Evolutionary conservation across 2,329 filamentous ascomycete genomes (phyloP).

Genomic region (Diaporthe longicolla): DNA sequence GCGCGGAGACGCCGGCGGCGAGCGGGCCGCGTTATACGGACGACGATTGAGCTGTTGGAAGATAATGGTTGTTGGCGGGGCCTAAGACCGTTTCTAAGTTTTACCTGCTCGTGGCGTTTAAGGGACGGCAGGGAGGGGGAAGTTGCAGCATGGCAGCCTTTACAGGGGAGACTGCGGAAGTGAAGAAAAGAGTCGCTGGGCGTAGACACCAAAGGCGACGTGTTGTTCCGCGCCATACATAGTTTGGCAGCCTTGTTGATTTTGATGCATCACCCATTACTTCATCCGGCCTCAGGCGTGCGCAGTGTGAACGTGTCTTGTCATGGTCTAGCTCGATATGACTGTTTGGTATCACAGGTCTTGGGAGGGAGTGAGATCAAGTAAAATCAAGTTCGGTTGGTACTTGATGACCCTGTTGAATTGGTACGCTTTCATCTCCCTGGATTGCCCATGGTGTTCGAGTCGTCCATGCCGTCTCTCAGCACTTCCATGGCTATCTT

Average conservation of each 20-base stretch:
- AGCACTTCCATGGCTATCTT: no score
- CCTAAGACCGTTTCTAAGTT: no score
- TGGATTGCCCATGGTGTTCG: no score
- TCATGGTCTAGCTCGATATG: no score
- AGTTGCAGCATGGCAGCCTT: slow-evolving; percentile 10
- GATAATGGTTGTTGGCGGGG: neutral
- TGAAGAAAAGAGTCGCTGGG: neutral
- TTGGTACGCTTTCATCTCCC: no score
- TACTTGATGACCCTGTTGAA: no score
- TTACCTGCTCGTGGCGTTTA: slow-evolving; percentile 9
- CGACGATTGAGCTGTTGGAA: slow-evolving; percentile 56
- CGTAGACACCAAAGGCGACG: neutral
- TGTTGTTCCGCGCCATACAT: neutral
- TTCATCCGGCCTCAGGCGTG: no score
- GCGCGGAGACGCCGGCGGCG: slow-evolving; percentile 73
- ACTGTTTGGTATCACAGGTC: no score
- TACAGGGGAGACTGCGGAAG: neutral
- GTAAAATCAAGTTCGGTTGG: no score
- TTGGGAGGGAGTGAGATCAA: no score
- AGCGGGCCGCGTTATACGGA: slow-evolving; percentile 69
- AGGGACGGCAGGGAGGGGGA: neutral
- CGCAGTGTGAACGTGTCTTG: no score
- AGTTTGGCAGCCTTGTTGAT: slow-evolving; percentile 15
- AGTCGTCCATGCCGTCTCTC: no score
- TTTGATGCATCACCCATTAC: neutral